Evolutionary conservation across 2,329 filamentous ascomycete genomes (phyloP).

Genomic region (Aspergillus nomiae): DNA sequence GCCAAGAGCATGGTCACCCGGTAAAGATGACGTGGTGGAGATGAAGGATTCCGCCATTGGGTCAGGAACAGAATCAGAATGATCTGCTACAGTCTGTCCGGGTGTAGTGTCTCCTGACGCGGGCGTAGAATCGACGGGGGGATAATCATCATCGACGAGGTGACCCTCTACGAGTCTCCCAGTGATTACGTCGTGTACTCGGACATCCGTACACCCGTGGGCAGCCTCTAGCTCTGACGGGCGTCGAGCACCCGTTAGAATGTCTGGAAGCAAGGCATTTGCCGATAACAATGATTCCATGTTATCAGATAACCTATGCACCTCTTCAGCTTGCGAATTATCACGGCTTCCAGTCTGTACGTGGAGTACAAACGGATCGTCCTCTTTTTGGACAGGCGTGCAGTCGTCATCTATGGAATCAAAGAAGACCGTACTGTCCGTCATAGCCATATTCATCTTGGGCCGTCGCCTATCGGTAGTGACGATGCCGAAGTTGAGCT

Average conservation of each 20-base stretch:
- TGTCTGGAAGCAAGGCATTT: slow-evolving; percentile 38
- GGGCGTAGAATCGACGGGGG: slow-evolving; percentile 70
- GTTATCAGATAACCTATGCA: slow-evolving; percentile 22
- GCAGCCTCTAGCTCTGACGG: slow-evolving; percentile 48
- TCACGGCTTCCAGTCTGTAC: slow-evolving; percentile 23
- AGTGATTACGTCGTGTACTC: slow-evolving; percentile 85
- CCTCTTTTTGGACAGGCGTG: slow-evolving; percentile 26
- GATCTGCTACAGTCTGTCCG: slow-evolving; percentile 51
- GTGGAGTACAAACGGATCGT: slow-evolving; percentile 31
- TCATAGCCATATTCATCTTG: slow-evolving; percentile 61
- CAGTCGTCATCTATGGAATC: slow-evolving; percentile 58
- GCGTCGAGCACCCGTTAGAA: slow-evolving; percentile 40
- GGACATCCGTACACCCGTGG: slow-evolving; percentile 72
- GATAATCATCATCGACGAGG: slow-evolving; percentile 91
- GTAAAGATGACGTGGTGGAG: slow-evolving; percentile 76
- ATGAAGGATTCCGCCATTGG: slow-evolving; percentile 81
- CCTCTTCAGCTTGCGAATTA: slow-evolving; percentile 18
- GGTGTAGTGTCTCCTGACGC: slow-evolving; percentile 60
- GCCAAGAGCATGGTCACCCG: slow-evolving; percentile 71
- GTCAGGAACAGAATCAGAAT: slow-evolving; percentile 64
- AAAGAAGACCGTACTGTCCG: slow-evolving; percentile 75
- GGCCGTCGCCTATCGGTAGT: slow-evolving; percentile 59
- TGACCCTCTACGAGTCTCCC: slow-evolving; percentile 91
- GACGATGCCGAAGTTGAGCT: slow-evolving; percentile 97
- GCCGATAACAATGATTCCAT: slow-evolving; percentile 26